Evolutionary conservation across 305 asterid species (phyloP).

Genomic region (Fraxinus albicans): DNA sequence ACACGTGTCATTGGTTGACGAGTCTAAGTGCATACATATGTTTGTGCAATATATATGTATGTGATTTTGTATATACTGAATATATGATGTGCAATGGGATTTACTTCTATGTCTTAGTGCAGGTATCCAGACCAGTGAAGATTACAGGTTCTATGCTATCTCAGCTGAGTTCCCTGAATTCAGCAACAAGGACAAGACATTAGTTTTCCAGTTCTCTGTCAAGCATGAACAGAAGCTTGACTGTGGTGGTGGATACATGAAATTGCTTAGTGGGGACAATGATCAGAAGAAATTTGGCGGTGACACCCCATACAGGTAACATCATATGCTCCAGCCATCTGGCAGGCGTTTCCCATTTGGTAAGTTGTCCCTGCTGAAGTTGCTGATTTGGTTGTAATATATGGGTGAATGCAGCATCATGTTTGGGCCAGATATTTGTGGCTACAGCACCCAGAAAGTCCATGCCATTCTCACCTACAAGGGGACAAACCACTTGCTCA

Average conservation of each 20-base stretch:
- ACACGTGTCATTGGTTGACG: background rate
- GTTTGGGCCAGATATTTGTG: slow-evolving; percentile 99
- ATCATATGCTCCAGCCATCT: background rate
- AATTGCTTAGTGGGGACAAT: slow-evolving; percentile 73
- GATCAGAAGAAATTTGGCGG: slow-evolving; percentile 97
- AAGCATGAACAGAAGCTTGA: slow-evolving; percentile 99
- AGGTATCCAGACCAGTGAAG: slow-evolving; percentile 99
- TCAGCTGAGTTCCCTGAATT: slow-evolving; percentile 95
- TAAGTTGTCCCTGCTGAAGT: background rate
- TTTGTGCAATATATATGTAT: background rate
- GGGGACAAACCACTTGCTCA: slow-evolving; percentile 76
- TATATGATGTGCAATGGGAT: background rate
- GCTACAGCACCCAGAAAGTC: slow-evolving; percentile 84
- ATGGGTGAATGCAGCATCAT: slow-evolving; percentile 66
- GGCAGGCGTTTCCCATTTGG: background rate
- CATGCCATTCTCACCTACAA: slow-evolving; percentile 89
- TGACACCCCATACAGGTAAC: slow-evolving; percentile 90
- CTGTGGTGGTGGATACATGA: slow-evolving; percentile 99
- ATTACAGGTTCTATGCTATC: slow-evolving; percentile 84
- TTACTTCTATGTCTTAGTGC: slow-evolving; percentile 7
- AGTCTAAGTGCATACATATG: background rate
- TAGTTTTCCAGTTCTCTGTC: slow-evolving; percentile 86
- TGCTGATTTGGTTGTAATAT: slow-evolving; percentile 18
- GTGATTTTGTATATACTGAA: background rate
- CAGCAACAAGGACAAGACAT: slow-evolving; percentile 84